Conservation (phyloP, 163 green algal genomes). For the Chlamydomonas reinhardtii region DNA sequence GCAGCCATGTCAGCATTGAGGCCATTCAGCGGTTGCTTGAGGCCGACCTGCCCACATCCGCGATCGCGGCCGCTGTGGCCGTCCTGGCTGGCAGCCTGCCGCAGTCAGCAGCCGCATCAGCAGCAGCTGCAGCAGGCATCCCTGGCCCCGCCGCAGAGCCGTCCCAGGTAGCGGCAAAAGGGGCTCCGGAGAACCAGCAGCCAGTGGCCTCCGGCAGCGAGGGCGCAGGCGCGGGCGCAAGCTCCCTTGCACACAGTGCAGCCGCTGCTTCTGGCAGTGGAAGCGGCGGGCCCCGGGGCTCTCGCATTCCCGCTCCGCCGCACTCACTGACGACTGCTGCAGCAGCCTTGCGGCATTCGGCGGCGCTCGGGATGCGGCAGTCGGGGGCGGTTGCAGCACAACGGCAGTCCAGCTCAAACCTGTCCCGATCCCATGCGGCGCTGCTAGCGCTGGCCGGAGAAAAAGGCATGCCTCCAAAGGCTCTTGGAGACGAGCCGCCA, state of each 20-base stretch:
- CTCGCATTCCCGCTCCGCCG: no score
- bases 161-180: no score
- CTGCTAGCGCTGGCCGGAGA: conserved; percentile 31
- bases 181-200: not conserved
- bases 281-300: no score
- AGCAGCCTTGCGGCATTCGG: no score
- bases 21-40: conserved; percentile 37
- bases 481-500: not conserved
- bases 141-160: no score
- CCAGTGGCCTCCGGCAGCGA: not conserved
- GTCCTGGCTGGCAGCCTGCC: conserved; percentile 24
- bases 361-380: not conserved
- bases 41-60: conserved; percentile 14
- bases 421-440: not conserved
- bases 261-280: no score
- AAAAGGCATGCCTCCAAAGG: conserved; percentile 33
- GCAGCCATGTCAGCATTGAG: not conserved
- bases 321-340: no score
- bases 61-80: conserved; percentile 29
- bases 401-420: no score
- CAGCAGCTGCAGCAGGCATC: not conserved
- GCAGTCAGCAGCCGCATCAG: not conserved
- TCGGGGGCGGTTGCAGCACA: no score
- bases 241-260: no score
- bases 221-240: no score